Evolutionary conservation across 306 rosid species (phyloP), one percentile per base, ranked within the genome.

Genomic region (Vigna reflexopilosa): DNA sequence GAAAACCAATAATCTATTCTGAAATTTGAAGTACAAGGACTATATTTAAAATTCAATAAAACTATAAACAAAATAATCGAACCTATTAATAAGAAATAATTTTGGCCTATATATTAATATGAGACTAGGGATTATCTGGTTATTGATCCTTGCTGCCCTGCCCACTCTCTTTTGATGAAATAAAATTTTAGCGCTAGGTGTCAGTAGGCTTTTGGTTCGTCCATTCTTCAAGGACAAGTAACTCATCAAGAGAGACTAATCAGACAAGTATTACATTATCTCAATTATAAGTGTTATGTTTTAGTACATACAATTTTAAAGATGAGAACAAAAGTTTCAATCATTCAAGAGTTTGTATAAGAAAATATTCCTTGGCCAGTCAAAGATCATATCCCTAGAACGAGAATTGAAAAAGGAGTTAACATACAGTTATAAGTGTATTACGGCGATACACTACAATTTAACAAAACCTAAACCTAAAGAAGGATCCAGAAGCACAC

Each of bases 391-490:
- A 16, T 52, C 68, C 51, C 61, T 20, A 24, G 11, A 9, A 56
- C 30, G 22, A 50, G 15, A 19, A 13, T 49, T 20, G 36, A 77
- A 77, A 83, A 45, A 75, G 16, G 54, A 55, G 67, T 48, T 22
- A 58, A 69, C 81, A 32, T 71, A 49, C 50, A 55, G 65, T 5
- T 34, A 34, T 34, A 34, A 34, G 38, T 34, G 38, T 34, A 34
- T 34, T 34, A 34, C 38, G 38, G 38, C 1, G 38, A 50, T 34
- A 65, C 8, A 28, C 67, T 51, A 61, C 6, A 71, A 8, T 7
- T 50, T 73, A 73, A 73, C 72, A 76, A 70, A 74, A 55, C 24
- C 42, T 15, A 26, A 20, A 36, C 78, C 47, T 64, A 55, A 26
- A 55, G 26, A 72, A 30, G 55, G 59, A 54, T 30, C 8, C 8